These are phyloP conservation scores for Ogataea sp. DNA, from an alignment of 805 yeast species.

Conservation along the genomic window DNA sequence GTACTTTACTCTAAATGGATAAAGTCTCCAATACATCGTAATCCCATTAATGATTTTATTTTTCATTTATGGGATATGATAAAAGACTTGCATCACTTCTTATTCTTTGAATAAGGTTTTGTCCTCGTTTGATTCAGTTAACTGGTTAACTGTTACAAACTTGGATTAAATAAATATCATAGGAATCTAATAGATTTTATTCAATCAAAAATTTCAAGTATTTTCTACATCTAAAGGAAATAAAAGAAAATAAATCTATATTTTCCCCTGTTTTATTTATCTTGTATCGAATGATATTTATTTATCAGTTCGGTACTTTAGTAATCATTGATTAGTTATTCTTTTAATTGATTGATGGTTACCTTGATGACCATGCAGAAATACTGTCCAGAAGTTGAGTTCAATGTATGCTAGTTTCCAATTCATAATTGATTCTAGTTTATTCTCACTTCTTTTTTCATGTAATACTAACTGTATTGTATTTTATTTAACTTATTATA, in stretches of 20 bases:
- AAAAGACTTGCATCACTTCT: conserved; percentile 9
- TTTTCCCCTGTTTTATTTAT: conserved; percentile 1
- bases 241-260: conserved; percentile 2
- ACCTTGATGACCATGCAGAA: too few species aligned
- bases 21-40: conserved; percentile 16
- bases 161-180: conserved; percentile 25
- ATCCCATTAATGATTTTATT: conserved; percentile 10
- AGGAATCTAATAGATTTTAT: conserved; percentile 17
- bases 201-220: conserved; percentile 3
- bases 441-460: background rate
- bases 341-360: too few species aligned
- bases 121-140: conserved; percentile 11
- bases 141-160: conserved; percentile 4
- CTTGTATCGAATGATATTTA: background rate
- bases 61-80: conserved; percentile 13
- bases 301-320: background rate
- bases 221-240: background rate
- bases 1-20: conserved; percentile 24
- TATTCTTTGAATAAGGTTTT: conserved; percentile 18
- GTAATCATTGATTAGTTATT: background rate
- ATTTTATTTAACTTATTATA: conserved; percentile 22
- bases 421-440: background rate
- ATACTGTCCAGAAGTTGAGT: background rate
- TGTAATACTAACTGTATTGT: conserved; percentile 5
- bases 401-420: too few species aligned